Evolutionary conservation across 495 filamentous ascomycete species (phyloP).

Genomic region (Penicillium psychrofluorescens): DNA sequence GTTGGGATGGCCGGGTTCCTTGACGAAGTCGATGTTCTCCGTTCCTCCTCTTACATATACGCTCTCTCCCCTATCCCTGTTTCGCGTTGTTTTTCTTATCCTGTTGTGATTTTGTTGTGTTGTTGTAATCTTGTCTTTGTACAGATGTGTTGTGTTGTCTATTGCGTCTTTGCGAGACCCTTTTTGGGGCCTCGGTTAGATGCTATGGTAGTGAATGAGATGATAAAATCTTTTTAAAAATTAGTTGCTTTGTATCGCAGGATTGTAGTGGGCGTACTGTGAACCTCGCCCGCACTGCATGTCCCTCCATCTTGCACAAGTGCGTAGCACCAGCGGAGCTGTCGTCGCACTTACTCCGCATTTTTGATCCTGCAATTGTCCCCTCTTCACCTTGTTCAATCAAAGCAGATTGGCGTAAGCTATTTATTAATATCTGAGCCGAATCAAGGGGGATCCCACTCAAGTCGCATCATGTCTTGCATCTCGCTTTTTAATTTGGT

Average conservation of each 20-base stretch:
- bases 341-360: no score
- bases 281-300: no score
- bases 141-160: slow-evolving; percentile 22
- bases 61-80: slow-evolving; percentile 6
- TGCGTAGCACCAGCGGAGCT: no score
- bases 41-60: slow-evolving; percentile 8
- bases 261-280: no score
- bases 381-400: no score
- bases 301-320: no score
- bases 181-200: slow-evolving; percentile 4
- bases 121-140: slow-evolving; percentile 20
- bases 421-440: no score
- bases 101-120: slow-evolving; percentile 5
- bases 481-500: no score
- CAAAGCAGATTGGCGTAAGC: no score
- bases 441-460: no score
- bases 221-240: slow-evolving; percentile 5
- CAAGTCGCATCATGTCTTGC: no score
- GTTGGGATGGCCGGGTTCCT: slow-evolving; percentile 26
- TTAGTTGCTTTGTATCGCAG: not conserved
- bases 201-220: slow-evolving; percentile 16
- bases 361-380: no score
- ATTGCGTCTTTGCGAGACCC: not conserved
- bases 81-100: slow-evolving; percentile 7
- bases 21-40: slow-evolving; percentile 19